Conservation (phyloP, 2,329 filamentous ascomycete genomes). For the Nemania abortiva region DNA sequence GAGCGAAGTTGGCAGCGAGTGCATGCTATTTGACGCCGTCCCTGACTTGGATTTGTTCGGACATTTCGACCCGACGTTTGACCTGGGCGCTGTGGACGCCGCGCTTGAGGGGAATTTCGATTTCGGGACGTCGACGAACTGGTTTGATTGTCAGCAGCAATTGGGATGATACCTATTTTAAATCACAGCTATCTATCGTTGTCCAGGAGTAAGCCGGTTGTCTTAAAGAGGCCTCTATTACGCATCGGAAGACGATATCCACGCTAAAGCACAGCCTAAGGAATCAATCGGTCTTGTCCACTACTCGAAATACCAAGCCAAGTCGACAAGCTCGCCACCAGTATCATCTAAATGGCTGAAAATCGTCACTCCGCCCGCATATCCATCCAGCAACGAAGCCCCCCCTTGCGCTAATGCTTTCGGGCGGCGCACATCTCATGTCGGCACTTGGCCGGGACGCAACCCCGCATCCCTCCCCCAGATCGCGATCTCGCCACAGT, state of each 20-base stretch:
- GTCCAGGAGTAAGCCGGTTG: neutral
- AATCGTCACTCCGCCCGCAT: neutral
- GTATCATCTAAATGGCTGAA: neutral
- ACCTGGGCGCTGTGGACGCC: constrained; percentile 66
- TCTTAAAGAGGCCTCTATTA: neutral
- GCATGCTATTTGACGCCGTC: constrained; percentile 57
- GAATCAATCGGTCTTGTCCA: neutral
- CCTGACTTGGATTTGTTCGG: constrained; percentile 67
- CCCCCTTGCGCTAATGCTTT: neutral
- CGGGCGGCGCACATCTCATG: neutral
- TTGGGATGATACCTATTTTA: constrained; percentile 41
- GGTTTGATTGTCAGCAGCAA: constrained; percentile 55
- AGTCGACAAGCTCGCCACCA: neutral
- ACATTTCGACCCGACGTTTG: constrained; percentile 67
- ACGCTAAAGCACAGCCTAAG: too few species aligned
- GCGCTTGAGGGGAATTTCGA: constrained; percentile 67
- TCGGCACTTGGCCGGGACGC: neutral
- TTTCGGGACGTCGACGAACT: constrained; percentile 65
- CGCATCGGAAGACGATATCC: neutral
- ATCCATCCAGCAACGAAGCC: neutral
- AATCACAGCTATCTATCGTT: neutral
- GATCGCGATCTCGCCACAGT: neutral
- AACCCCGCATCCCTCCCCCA: constrained; percentile 21
- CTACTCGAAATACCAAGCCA: neutral
- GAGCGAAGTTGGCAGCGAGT: constrained; percentile 53